Evolutionary conservation across 2,329 filamentous ascomycete species (phyloP), one percentile per base, ranked within the genome.

Genomic region (Incumbomyces delicatus): DNA sequence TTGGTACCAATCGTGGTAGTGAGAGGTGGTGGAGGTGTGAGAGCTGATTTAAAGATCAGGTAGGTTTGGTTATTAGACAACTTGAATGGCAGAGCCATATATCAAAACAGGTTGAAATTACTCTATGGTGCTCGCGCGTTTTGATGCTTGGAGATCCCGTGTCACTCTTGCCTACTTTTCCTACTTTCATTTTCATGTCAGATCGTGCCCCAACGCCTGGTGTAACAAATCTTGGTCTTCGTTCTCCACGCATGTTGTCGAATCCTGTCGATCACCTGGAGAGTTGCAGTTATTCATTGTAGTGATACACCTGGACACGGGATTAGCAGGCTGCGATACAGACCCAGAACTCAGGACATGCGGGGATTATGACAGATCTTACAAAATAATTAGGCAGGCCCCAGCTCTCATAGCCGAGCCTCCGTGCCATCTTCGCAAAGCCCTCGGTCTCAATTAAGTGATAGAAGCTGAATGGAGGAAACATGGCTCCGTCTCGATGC

Each of bases 381-480:
- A 95, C 92, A 75, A 90, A 89, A 70, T 98, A 98, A 69, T 96
- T 95, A 35, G 92, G 92, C 60, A 96, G 70, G n/a, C 92, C 92
- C 57, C 76, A 87, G 49, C 85, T 78, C 51, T 83, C 75, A 81
- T 88, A 95, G 41, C 88, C 88, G 60, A 98, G 66, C 54, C 92
- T 75, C 63, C 79, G 83, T 11, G 89, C 89, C 92, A 98, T 98
- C 69, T 90, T 95, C 14, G 92, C 89, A 61, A 98, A 98, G 0
- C 92, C 92, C 62, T 98, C 92, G 0, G 92, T 96, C 72, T 98
- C 92, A 51, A 98, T 94, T 50, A 98, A 74, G 66, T 98, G 85
- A 63, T 95, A 96, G 62, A 98, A 98, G 2, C 90, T 69, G 63
- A 98, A 98, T 0, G 92, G 79, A 14, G 92, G 92, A 69, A 98